phyloP scores from a whole-genome alignment of 2,329 filamentous ascomycete species.

The Clonostachys byssicola region DNA sequence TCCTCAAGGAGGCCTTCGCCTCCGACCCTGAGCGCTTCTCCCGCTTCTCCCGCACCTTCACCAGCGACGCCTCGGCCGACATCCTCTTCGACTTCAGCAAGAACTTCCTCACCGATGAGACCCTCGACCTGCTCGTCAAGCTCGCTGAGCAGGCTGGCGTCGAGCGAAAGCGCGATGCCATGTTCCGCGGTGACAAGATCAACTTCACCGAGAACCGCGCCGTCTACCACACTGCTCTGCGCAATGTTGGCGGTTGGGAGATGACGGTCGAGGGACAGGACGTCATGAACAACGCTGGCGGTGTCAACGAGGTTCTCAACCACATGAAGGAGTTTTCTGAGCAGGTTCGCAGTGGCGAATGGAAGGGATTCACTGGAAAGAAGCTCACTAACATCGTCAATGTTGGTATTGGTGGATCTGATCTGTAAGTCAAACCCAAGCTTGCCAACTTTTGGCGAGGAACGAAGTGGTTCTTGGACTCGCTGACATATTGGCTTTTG shows the following conservation, averaged over 20 bases:
- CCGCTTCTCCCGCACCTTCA: conserved; percentile 85
- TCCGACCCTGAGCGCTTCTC: conserved; percentile 84
- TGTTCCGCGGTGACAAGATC: conserved; percentile 98
- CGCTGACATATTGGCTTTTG: conserved; percentile 5
- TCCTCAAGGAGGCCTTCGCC: conserved; percentile 89
- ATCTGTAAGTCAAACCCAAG: conserved; percentile 65
- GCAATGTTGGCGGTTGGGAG: conserved; percentile 80
- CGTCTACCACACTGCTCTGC: conserved; percentile 91
- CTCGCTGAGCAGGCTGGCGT: conserved; percentile 88
- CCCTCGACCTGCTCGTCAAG: conserved; percentile 78
- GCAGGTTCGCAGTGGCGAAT: conserved; percentile 88
- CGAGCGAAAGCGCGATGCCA: conserved; percentile 90
- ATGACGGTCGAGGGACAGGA: conserved; percentile 86
- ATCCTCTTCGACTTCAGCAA: conserved; percentile 99
- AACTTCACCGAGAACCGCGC: conserved; percentile 98
- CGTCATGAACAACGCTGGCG: conserved; percentile 85
- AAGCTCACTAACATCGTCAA: conserved; percentile 96
- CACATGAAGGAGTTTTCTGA: conserved; percentile 99
- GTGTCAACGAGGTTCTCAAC: conserved; percentile 83
- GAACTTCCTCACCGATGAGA: conserved; percentile 96
- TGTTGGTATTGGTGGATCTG: conserved; percentile 95
- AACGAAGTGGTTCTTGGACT: neutral
- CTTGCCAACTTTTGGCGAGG: too few species aligned
- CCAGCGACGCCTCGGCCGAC: conserved; percentile 74
- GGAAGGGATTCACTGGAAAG: conserved; percentile 98